phyloP scores from a whole-genome alignment of 192 early-diverging fungal species.

The Coemansia sp. region DNA sequence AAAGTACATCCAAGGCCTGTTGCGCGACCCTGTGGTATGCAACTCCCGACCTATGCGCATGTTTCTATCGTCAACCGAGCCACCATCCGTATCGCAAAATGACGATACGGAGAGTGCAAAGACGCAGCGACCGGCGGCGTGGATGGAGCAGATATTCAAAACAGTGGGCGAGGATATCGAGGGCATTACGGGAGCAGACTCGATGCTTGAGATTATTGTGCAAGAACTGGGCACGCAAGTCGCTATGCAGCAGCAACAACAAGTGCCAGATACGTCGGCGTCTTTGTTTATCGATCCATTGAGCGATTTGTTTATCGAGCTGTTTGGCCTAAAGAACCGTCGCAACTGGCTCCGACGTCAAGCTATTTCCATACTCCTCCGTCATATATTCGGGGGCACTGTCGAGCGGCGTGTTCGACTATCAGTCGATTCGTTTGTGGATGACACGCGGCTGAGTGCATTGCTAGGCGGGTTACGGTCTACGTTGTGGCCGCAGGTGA shows the following conservation, averaged over 20 bases:
- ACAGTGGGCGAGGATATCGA: conserved; percentile 75
- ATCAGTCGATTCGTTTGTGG: conserved; percentile 18
- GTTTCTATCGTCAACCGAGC: conserved; percentile 64
- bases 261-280: conserved; percentile 28
- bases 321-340: conserved; percentile 88
- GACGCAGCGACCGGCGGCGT: background rate
- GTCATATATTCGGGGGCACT: conserved; percentile 83
- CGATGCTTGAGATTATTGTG: conserved; percentile 71
- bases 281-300: conserved; percentile 65
- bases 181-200: conserved; percentile 65
- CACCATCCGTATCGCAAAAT: conserved; percentile 18
- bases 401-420: conserved; percentile 72
- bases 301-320: conserved; percentile 82
- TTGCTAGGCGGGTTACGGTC: conserved; percentile 26
- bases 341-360: conserved; percentile 88
- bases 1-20: conserved; percentile 67
- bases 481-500: conserved; percentile 45
- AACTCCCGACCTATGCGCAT: conserved; percentile 60
- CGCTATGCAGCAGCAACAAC: conserved; percentile 37
- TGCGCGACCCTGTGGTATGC: conserved; percentile 61
- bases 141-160: conserved; percentile 67
- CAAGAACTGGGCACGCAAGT: conserved; percentile 69
- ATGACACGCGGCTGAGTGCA: conserved; percentile 27
- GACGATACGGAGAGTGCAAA: background rate
- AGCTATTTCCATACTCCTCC: conserved; percentile 80